Evolutionary conservation across 2,329 filamentous ascomycete genomes (phyloP), one percentile per base, ranked within the genome.

Genomic region (Ascochyta clinopodiicola): DNA sequence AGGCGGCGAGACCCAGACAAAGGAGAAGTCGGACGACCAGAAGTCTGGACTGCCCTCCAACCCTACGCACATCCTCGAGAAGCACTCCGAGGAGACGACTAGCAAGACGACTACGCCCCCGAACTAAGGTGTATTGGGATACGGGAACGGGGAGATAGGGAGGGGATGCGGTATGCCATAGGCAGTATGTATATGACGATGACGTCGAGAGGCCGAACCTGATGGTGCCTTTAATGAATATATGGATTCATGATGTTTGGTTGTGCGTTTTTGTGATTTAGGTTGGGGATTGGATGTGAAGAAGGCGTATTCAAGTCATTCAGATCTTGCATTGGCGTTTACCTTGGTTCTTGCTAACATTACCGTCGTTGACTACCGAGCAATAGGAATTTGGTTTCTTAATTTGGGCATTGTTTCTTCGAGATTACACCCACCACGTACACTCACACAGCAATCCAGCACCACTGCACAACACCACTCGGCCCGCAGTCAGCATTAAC

Each of bases 51-150:
- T 75, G 52, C 78, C 78, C 51, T 88, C 85, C 5, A 92, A 92
- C 81, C 89, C 89, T 12, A 82, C 82, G 65, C 85, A 85, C 3
- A 76, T 82, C 1, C 78, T 91, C 44, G 88, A 88, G 34, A 83
- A 89, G 47, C 78, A 80, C 13, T 75, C 86, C 1, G 78, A 85
- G 67, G 80, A 84, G 40, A 89, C 87, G 73, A 88, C 87, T 47
- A 77, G 78, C 51, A 89, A 89, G 78, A 74, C 73, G 40, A 58
- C n/a, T 6, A 35, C 9, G 2, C 32, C 32, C 6, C 32, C 32
- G 32, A 35, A 35, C n/a, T 35, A 17, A 57, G 43, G 42, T 12
- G 13, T n/a, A 5, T 27, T 25, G 5, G 17, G 24, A 12, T 10
- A 40, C 6, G 13, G n/a, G 10, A 39, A n/a, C 2, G 21, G 15